A percentile compares a stretch with the other conserved stretches of the same genome.
phyloP scores from a whole-genome alignment of 345 rosid genomes.

The Triadica sebifera region DNA sequence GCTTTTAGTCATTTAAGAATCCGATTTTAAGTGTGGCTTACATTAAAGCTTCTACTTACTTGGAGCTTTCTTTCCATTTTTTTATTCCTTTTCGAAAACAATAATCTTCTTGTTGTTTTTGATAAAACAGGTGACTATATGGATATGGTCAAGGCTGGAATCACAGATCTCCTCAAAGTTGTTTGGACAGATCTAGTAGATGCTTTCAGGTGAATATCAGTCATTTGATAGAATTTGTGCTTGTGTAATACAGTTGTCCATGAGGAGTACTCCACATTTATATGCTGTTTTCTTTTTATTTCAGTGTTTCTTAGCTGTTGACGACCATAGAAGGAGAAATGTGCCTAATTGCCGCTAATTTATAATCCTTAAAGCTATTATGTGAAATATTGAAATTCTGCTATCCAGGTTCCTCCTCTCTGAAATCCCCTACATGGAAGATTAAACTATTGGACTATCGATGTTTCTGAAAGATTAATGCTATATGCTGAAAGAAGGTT shows the following conservation, averaged over 20 bases:
- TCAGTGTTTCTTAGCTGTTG: conserved; percentile 78
- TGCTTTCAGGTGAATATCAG: conserved; percentile 68
- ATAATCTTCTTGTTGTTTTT: background rate
- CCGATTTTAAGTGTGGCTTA: background rate
- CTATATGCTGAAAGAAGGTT: no score
- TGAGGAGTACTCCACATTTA: background rate
- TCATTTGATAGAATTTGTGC: background rate
- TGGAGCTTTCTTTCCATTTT: no score
- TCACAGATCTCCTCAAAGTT: conserved; percentile 85
- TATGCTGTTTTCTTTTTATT: conserved; percentile 12
- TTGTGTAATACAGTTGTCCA: background rate
- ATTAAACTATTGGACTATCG: no score
- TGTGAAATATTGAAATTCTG: no score
- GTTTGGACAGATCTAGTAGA: conserved; percentile 77
- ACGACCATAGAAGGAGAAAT: conserved; percentile 80
- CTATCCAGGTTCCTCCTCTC: no score
- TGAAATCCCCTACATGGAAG: no score
- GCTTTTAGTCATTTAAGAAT: background rate
- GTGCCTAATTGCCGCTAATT: no score
- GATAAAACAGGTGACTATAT: conserved; percentile 59
- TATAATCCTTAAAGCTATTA: no score
- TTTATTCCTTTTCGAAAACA: background rate
- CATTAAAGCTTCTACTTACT: no score
- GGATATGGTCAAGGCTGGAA: conserved; percentile 85
- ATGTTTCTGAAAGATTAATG: no score